Evolutionary conservation across 257 asterid species (phyloP), one percentile per base, ranked within the genome.

Genomic region (Solanum infundibuliforme): DNA sequence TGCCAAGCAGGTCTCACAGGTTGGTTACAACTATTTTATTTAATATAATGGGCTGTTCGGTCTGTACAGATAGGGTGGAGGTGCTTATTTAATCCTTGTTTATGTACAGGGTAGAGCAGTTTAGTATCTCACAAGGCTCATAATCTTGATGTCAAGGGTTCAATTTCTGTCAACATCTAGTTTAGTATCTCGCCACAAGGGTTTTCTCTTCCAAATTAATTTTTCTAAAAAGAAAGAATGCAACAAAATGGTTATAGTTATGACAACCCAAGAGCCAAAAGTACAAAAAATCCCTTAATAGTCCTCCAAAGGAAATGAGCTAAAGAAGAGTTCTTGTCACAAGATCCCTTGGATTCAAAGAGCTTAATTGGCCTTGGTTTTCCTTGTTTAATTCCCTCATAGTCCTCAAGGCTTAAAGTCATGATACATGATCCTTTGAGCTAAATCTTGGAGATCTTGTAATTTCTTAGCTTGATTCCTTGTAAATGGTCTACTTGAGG

Each of bases 1-100:
- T 86, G 88, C 88, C 84, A 86, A 86, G 46, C 88, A 86, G 84
- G 84, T 86, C 36, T 86, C 88, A 48, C 88, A 86, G 84, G 88
- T 86, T 34, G 36, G 72, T 77, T 34, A 11, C 38, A 73, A 31
- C 27, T 35, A 23, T 35, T 73, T 86, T 32, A 5, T 29, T 69
- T 48, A 31, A 14, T 82, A 14, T 31, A 82, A 29, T 48, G 29
- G 29, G 69, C 11, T 82, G 21, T 48, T 48, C 29, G 3, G 13
- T 82, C 14, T 82, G 20, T 48, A 46, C 10, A 18, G 68, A 48
- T 82, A 46, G 68, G 85, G 68, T 46, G 85, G 69, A 82, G 85
- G 39, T 62, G 69, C 20, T 27, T 14, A 20, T 46, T 29, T 48
- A 82, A 46, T 29, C 41, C 69, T 9, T 82, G 29, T 82, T 82